A percentile compares a stretch with the other conserved stretches of the same genome.
These are phyloP conservation scores for Globisporangium spiculum DNA, from an alignment of 352 stramenopile species.

Conservation along the genomic window DNA sequence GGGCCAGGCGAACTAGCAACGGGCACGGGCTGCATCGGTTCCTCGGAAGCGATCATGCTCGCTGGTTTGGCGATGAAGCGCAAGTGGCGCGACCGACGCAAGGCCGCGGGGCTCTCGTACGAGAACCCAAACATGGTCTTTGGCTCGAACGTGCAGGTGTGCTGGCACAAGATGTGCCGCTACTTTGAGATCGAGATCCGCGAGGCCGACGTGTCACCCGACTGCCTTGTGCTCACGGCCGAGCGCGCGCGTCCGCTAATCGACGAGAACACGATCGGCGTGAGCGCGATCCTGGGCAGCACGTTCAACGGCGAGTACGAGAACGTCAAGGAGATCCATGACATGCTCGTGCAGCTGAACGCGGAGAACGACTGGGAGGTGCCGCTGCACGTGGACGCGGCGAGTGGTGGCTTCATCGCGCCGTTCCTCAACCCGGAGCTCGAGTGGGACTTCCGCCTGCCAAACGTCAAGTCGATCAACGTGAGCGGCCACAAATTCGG, in stretches of 20 bases:
- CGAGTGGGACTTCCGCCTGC: slow-evolving; percentile 88
- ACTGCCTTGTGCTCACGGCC: slow-evolving; percentile 84
- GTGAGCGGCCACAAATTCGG: slow-evolving; percentile 95
- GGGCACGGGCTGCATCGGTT: slow-evolving; percentile 90
- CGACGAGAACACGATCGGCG: slow-evolving; percentile 92
- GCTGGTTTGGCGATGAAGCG: slow-evolving; percentile 90
- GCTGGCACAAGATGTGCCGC: slow-evolving; percentile 94
- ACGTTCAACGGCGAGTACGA: slow-evolving; percentile 94
- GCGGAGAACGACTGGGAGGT: slow-evolving; percentile 81
- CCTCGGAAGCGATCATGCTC: slow-evolving; percentile 91
- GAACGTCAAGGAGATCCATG: slow-evolving; percentile 88
- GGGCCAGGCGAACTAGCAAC: slow-evolving; percentile 50
- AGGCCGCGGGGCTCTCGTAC: slow-evolving; percentile 64
- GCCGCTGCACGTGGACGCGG: slow-evolving; percentile 90
- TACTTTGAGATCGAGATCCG: slow-evolving; percentile 93
- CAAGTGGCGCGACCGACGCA: slow-evolving; percentile 86
- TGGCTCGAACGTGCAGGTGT: slow-evolving; percentile 90
- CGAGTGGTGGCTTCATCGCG: slow-evolving; percentile 90
- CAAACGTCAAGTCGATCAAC: slow-evolving; percentile 92
- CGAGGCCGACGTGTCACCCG: slow-evolving; percentile 83
- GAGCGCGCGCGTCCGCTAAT: slow-evolving; percentile 70
- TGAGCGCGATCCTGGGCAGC: slow-evolving; percentile 89
- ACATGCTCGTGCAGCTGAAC: slow-evolving; percentile 85
- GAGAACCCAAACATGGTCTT: slow-evolving; percentile 93
- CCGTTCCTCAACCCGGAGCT: slow-evolving; percentile 89